Base-by-base conservation (phyloP, 257 asterid genomes). In the Solanum lycopersicoides region DNA sequence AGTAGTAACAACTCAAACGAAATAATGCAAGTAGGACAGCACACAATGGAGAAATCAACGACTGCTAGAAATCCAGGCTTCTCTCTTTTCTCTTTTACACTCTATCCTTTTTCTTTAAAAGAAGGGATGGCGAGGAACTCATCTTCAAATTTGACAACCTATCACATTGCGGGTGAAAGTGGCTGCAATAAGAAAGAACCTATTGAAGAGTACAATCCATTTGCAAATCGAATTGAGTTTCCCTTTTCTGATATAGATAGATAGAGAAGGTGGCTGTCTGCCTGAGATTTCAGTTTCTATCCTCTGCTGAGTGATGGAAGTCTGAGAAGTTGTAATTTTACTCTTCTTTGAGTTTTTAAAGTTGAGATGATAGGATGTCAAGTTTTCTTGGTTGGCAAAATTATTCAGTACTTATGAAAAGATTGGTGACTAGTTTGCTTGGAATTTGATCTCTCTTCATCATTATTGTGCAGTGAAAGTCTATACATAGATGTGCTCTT, bases 161-260 rank as follows among this genome's bases (percentile, higher is more conserved):
- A 86, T 88, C 77, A 73, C 71, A 74, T 75, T 34, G 94, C 87
- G 53, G 92, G 89, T 12, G 93, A 88, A 89, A 87, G 68, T 53
- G 86, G 87, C 56, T 89, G 93, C 93, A 87, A 90, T 75, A 90
- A 92, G 91, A 94, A 93, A 88, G 94, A 91, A 77, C 87, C 93
- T 20, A 20, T 93, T 9, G 97, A 94, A 92, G 98, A 97, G 91
- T 95, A 96, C 89, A 97, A 96, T 91, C 90, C 95, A 92, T 97
- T 97, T 92, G 99, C 97, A 28, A 95, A 95, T 74, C 98, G 96
- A 85, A 94, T 97, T 37, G 89, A 92, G 89, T 96, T 97, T 93
- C 91, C 98, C 2, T 88, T 97, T 91, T 93, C 93, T 1, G 95
- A 94, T 92, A 87, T 90, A 73, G 86, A 89, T 83, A 88, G 89